Conservation (phyloP, 2,329 filamentous ascomycete genomes). For the Trichoderma atrobrunneum region DNA sequence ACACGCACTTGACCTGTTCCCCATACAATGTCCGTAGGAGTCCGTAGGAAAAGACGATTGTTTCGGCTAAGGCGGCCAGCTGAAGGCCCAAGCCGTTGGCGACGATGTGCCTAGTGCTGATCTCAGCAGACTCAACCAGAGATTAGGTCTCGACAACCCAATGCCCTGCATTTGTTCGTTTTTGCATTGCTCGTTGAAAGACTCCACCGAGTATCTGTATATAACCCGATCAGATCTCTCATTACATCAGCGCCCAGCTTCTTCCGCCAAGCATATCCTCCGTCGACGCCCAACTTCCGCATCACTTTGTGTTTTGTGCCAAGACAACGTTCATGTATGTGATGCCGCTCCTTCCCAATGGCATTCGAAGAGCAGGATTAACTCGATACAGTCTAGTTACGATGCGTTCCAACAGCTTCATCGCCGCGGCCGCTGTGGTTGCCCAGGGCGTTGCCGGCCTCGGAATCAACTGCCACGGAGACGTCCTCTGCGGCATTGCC, state of each 20-base stretch:
- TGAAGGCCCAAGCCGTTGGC: not conserved
- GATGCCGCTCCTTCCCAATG: not conserved
- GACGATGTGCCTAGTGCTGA: conserved; percentile 9
- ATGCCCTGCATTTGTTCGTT: not conserved
- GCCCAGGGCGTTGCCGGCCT: not conserved
- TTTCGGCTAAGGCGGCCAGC: conserved; percentile 15
- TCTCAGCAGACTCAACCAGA: not conserved
- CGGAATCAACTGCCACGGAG: conserved; percentile 14
- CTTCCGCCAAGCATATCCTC: not conserved
- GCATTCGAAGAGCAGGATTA: not conserved
- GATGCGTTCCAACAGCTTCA: conserved; percentile 1
- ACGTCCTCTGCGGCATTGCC: not conserved
- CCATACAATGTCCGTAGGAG: not conserved
- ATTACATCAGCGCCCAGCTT: conserved; percentile 4
- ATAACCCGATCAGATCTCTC: conserved; percentile 1
- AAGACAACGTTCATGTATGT: not conserved
- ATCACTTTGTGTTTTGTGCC: not conserved
- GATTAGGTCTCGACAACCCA: conserved; percentile 11
- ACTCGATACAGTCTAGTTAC: not conserved
- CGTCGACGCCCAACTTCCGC: not conserved
- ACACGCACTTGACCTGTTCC: not conserved
- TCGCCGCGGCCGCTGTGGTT: not conserved
- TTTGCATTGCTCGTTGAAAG: not conserved
- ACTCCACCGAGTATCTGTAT: not conserved
- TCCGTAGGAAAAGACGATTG: not conserved